Conservation (phyloP, 2,329 filamentous ascomycete genomes). For the Ceratocystis variospora region DNA sequence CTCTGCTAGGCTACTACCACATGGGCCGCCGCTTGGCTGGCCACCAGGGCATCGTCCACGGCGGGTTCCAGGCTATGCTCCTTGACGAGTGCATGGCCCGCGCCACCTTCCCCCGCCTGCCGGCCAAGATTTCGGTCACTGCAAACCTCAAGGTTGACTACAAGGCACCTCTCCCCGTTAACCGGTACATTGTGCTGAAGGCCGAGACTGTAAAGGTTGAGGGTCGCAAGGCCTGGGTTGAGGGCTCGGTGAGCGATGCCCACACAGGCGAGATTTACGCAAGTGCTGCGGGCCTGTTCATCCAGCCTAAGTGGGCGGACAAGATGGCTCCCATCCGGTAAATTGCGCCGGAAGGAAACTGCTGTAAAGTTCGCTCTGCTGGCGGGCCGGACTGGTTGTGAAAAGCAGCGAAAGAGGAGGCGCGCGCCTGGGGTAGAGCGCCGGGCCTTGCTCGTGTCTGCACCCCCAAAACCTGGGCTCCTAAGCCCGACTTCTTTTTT, state of each 20-base stretch:
- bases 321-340: slow-evolving; percentile 18
- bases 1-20: slow-evolving; percentile 19
- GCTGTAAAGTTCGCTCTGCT: neutral
- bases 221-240: slow-evolving; percentile 88
- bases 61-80: slow-evolving; percentile 80
- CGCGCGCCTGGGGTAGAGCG: no score
- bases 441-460: no score
- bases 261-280: slow-evolving; percentile 17
- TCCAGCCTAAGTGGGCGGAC: slow-evolving; percentile 18
- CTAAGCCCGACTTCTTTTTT: neutral
- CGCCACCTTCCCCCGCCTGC: slow-evolving; percentile 77
- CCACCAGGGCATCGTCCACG: slow-evolving; percentile 81
- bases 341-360: neutral
- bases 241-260: slow-evolving; percentile 35
- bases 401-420: neutral
- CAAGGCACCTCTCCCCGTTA: slow-evolving; percentile 62
- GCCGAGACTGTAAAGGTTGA: slow-evolving; percentile 75
- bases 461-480: neutral
- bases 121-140: slow-evolving; percentile 74
- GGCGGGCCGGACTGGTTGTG: neutral
- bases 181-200: slow-evolving; percentile 60
- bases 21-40: slow-evolving; percentile 70
- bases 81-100: slow-evolving; percentile 80
- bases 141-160: slow-evolving; percentile 78
- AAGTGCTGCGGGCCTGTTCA: slow-evolving; percentile 13